Evolutionary conservation across 2,329 filamentous ascomycete species (phyloP), one percentile per base, ranked within the genome.

Genomic region (Chrysoporthe austroafricana): DNA sequence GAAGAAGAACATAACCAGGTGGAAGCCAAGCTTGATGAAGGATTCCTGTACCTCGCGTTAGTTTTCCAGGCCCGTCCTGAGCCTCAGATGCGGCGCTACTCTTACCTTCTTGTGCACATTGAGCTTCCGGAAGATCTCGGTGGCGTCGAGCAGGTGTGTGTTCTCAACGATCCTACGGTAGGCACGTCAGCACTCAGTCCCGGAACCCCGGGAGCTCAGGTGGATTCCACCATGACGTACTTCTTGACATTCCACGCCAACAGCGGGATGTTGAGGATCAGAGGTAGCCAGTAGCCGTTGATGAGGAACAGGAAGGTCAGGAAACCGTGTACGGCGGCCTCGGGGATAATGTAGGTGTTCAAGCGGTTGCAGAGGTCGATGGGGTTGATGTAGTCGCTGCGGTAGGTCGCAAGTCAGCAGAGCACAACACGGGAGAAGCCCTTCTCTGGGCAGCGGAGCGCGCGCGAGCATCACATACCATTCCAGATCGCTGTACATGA

Each of bases 321-420:
- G 86, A 98, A 96, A 73, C 91, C 95, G 80, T 99, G 96, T 72
- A 99, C 95, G 73, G 93, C 95, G 76, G 96, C 96, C 87, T 99
- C 96, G 78, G 96, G 96, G 77, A 99, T 91, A 79, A 99, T 99
- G 85, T 99, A 99, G 79, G 95, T 96, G 88, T 99, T 99, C 74
- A 99, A 91, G 76, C 96, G 94, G 90, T 99, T 99, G 91, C 96
- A 99, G 73, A 99, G 94, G 77, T 99, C 96, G 85, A 99, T 99
- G 58, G 96, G 96, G 86, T 99, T 99, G 85, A 99, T 99, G 84
- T 99, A 99, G 84, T 99, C 96, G 84, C 94, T 97, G 78, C 54
- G 34, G 50, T 13, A 44, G 42, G 4, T 21, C n/a, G 18, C 48
- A 48, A 7, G 34, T 70, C 50, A 70, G 68, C 62, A 48, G 69